A percentile compares a stretch with the other conserved stretches of the same genome.
These are phyloP conservation scores for Elaeagnus macrophylla DNA, from an alignment of 306 rosid genomes.

Conservation along the genomic window DNA sequence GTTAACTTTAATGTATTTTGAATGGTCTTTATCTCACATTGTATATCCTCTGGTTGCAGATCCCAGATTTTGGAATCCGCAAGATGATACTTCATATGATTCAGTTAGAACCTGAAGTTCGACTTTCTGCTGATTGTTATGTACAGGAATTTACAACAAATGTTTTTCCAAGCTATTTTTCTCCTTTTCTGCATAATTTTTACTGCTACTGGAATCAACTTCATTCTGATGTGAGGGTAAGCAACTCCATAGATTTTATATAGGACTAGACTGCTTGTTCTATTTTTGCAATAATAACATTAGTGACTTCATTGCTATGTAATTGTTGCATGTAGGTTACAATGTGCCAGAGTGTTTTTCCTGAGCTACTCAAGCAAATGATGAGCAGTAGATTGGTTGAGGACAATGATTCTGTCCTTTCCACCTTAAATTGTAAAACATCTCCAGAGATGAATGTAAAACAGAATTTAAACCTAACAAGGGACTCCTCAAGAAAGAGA, in stretches of 20 bases:
- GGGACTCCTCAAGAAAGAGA: constrained; percentile 33
- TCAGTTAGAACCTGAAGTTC: constrained; percentile 78
- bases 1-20: not conserved
- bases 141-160: constrained; percentile 62
- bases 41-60: constrained; percentile 42
- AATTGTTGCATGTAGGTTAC: constrained; percentile 45
- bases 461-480: constrained; percentile 43
- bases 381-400: constrained; percentile 44
- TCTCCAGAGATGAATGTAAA: constrained; percentile 46
- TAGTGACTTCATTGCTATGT: constrained; percentile 18
- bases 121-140: constrained; percentile 80
- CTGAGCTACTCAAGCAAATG: constrained; percentile 87
- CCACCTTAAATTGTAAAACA: constrained; percentile 28
- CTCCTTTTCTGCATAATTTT: constrained; percentile 83
- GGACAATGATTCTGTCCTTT: constrained; percentile 26
- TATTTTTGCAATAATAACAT: constrained; percentile 16
- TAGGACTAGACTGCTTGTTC: constrained; percentile 9
- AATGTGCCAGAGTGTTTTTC: constrained; percentile 83
- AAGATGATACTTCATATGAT: constrained; percentile 94
- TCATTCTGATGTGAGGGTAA: constrained; percentile 92
- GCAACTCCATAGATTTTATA: constrained; percentile 7
- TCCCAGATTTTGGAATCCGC: constrained; percentile 84
- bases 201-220: constrained; percentile 89
- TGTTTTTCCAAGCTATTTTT: constrained; percentile 84
- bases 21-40: constrained; percentile 12